A percentile compares a stretch with the other conserved stretches of the same genome.
phyloP scores from a whole-genome alignment of 768 basidiomycete species.

The Crassisporium funariophilum region DNA sequence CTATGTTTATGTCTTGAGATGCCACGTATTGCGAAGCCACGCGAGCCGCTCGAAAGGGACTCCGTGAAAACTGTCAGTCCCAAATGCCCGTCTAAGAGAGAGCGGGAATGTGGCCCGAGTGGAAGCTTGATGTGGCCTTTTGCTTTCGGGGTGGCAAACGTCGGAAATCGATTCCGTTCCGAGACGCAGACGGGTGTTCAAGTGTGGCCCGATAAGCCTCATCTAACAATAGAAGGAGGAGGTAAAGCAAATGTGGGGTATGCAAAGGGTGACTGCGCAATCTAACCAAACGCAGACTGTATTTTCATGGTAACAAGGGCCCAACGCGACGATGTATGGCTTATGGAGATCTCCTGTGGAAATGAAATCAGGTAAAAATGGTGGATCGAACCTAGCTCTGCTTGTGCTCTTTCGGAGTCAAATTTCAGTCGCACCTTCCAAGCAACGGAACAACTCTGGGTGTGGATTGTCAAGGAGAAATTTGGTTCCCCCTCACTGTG shows the following conservation, averaged over 20 bases:
- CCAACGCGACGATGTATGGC: conserved; percentile 12
- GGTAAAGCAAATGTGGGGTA: conserved; percentile 18
- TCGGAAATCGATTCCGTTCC: conserved; percentile 10
- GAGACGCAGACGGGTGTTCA: conserved; percentile 8
- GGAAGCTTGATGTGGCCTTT: conserved; percentile 5
- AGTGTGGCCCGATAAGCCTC: conserved; percentile 7
- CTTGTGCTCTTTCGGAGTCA: not conserved
- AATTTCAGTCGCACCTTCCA: not conserved
- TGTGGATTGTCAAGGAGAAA: conserved; percentile 1
- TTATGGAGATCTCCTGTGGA: conserved; percentile 22
- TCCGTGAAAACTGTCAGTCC: too few species aligned
- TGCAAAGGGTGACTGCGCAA: conserved; percentile 20
- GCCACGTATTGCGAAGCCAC: too few species aligned
- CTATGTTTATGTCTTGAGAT: too few species aligned
- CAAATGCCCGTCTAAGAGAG: too few species aligned
- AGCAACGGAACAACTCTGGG: conserved; percentile 8
- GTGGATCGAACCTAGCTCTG: conserved; percentile 9
- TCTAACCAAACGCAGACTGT: conserved; percentile 16
- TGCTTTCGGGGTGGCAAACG: not conserved
- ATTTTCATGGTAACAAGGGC: conserved; percentile 13
- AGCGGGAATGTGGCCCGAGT: too few species aligned
- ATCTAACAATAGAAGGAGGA: not conserved
- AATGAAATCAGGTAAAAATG: conserved; percentile 12
- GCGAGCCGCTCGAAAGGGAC: too few species aligned
- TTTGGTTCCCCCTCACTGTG: not conserved